A percentile compares a stretch with the other conserved stretches of the same genome.
Evolutionary conservation across 1,284 basidiomycete genomes (phyloP).

Genomic region (Tylopilus orsonianus): DNA sequence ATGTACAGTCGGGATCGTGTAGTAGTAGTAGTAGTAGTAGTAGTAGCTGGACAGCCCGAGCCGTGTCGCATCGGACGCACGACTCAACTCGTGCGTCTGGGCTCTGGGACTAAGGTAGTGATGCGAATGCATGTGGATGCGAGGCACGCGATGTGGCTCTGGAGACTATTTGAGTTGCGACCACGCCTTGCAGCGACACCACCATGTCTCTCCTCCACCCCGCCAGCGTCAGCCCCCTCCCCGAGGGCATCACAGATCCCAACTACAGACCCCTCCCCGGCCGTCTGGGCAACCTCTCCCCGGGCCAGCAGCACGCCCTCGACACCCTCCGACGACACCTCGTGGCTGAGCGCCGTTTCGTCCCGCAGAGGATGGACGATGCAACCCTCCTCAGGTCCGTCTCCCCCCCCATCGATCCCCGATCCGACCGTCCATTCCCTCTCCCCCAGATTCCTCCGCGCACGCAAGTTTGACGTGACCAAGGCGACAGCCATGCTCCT

Average conservation of each 20-base stretch:
- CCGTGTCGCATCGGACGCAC: conserved; percentile 34
- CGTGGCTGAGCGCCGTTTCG: conserved; percentile 59
- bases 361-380: conserved; percentile 79
- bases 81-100: conserved; percentile 36
- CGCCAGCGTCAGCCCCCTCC: conserved; percentile 54
- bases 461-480: conserved; percentile 87
- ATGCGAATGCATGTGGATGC: conserved; percentile 26
- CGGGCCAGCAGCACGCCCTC: conserved; percentile 69
- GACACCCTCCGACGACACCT: conserved; percentile 73
- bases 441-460: conserved; percentile 75
- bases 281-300: conserved; percentile 81
- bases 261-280: conserved; percentile 75
- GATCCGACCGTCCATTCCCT: background rate
- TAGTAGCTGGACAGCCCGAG: conserved; percentile 23
- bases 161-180: conserved; percentile 12
- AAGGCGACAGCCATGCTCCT: conserved; percentile 87
- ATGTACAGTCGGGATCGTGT: conserved; percentile 30
- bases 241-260: conserved; percentile 62
- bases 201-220: conserved; percentile 31
- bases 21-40: conserved; percentile 36
- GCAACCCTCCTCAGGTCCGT: conserved; percentile 67
- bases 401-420: background rate
- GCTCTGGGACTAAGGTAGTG: conserved; percentile 36
- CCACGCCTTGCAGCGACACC: background rate
- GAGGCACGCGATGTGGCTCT: background rate